These are phyloP conservation scores for Delitschia confertaspora DNA, from an alignment of 495 filamentous ascomycete species.

Conservation along the genomic window DNA sequence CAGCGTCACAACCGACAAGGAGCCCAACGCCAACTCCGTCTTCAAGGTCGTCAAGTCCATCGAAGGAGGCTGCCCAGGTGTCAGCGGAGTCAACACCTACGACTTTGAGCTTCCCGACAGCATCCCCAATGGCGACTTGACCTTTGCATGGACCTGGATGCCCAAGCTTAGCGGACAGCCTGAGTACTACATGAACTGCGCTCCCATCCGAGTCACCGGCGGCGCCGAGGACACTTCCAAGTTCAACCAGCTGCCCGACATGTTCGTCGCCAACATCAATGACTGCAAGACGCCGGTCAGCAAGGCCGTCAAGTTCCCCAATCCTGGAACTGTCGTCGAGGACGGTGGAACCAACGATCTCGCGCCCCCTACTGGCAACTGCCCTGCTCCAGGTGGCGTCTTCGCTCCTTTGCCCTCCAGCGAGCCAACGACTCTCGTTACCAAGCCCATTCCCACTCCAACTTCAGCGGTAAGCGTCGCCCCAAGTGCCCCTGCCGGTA, in stretches of 20 bases:
- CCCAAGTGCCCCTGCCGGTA: constrained; percentile 8
- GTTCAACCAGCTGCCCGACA: constrained; percentile 40
- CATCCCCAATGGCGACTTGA: constrained; percentile 46
- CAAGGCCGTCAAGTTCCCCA: constrained; percentile 18
- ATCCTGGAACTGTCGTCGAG: constrained; percentile 19
- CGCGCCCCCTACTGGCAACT: constrained; percentile 11
- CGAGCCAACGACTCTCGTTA: constrained; percentile 14
- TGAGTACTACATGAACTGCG: constrained; percentile 58
- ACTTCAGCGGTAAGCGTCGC: constrained; percentile 8
- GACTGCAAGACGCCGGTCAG: constrained; percentile 16
- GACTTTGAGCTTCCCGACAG: constrained; percentile 49
- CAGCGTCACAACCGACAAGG: constrained; percentile 60
- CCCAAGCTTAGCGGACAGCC: constrained; percentile 46
- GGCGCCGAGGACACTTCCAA: constrained; percentile 30
- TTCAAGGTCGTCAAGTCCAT: constrained; percentile 39
- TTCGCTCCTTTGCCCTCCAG: constrained; percentile 20
- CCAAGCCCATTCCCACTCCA: constrained; percentile 2
- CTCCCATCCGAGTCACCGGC: constrained; percentile 44
- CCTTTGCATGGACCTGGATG: constrained; percentile 55
- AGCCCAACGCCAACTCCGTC: constrained; percentile 44
- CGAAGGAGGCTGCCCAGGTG: constrained; percentile 60
- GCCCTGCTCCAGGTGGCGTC: constrained; percentile 14
- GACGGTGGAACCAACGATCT: neutral
- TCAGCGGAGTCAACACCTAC: constrained; percentile 35
- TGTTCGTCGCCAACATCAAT: constrained; percentile 53